These are phyloP conservation scores for Aureobasidium sp. DNA, from an alignment of 2,329 filamentous ascomycete species.

Conservation along the genomic window DNA sequence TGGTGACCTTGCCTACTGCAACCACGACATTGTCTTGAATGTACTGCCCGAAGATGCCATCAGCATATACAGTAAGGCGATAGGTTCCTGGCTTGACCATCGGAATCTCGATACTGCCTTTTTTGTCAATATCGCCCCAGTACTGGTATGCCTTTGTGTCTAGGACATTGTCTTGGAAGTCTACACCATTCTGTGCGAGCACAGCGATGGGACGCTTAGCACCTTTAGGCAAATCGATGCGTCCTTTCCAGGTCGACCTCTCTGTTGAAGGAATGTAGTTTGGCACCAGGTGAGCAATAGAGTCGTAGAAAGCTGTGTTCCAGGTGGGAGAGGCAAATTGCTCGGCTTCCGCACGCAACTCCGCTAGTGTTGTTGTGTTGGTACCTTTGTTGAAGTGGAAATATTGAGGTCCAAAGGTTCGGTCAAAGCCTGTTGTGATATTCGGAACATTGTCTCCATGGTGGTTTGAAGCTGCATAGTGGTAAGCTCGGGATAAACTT, in stretches of 20 bases:
- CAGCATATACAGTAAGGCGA: slow-evolving; percentile 54
- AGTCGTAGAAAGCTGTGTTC: slow-evolving; percentile 55
- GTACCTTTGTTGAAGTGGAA: slow-evolving; percentile 54
- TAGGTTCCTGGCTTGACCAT: slow-evolving; percentile 51
- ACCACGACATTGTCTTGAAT: slow-evolving; percentile 43
- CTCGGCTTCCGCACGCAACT: slow-evolving; percentile 46
- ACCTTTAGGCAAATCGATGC: slow-evolving; percentile 42
- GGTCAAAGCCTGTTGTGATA: slow-evolving; percentile 55
- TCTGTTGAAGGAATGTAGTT: slow-evolving; percentile 48
- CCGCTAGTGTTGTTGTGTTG: slow-evolving; percentile 36
- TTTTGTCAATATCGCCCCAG: slow-evolving; percentile 45
- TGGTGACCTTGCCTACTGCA: slow-evolving; percentile 32
- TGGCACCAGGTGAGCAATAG: slow-evolving; percentile 50
- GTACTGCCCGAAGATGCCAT: slow-evolving; percentile 53
- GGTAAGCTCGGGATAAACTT: too few relatives aligned
- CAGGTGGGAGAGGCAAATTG: slow-evolving; percentile 43
- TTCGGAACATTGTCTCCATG: slow-evolving; percentile 56
- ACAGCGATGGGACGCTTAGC: slow-evolving; percentile 48
- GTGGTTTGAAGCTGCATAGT: slow-evolving; percentile 48
- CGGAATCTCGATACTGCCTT: slow-evolving; percentile 43
- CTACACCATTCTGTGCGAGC: slow-evolving; percentile 41
- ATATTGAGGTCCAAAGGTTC: slow-evolving; percentile 56
- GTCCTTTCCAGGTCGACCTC: slow-evolving; percentile 43
- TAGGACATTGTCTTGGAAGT: slow-evolving; percentile 52
- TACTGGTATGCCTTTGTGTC: slow-evolving; percentile 52